A percentile compares a stretch with the other conserved stretches of the same genome.
Evolutionary conservation across 169 alveolate species (phyloP).

Genomic region (Theileria sp.): DNA sequence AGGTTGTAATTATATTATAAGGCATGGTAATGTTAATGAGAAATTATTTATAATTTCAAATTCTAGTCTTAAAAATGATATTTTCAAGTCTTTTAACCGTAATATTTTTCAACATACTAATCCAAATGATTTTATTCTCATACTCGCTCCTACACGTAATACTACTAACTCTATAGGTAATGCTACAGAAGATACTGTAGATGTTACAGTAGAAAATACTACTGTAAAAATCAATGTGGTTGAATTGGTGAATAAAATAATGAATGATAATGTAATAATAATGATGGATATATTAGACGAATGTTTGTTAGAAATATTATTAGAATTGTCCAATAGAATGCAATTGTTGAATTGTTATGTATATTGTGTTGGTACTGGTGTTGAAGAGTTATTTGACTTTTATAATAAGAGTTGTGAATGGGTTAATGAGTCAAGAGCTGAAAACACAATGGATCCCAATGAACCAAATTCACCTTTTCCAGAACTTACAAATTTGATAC

Average conservation of each 20-base stretch:
- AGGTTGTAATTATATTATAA: slow-evolving; percentile 40
- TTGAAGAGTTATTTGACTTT: slow-evolving; percentile 37
- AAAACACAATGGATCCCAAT: slow-evolving; percentile 48
- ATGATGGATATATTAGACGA: slow-evolving; percentile 42
- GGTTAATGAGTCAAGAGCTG: slow-evolving; percentile 33
- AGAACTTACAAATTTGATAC: slow-evolving; percentile 30
- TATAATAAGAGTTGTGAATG: slow-evolving; percentile 63
- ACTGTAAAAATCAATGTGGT: not conserved
- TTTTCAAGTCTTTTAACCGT: not conserved
- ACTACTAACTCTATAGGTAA: no score
- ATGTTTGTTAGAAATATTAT: slow-evolving; percentile 21
- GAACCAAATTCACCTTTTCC: slow-evolving; percentile 37
- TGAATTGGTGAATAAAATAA: not conserved
- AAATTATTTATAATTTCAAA: slow-evolving; percentile 27
- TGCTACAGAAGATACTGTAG: not conserved
- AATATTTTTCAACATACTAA: not conserved
- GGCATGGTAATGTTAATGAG: slow-evolving; percentile 15
- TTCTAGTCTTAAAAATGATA: not conserved
- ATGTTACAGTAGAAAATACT: no score
- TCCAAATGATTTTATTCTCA: not conserved
- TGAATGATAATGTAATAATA: not conserved
- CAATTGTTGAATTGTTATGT: slow-evolving; percentile 19
- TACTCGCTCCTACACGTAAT: not conserved
- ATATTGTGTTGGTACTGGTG: slow-evolving; percentile 49
- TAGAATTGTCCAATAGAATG: not conserved